Percentiles rank a stretch among this genome's conserved stretches.
phyloP scores from a whole-genome alignment of 1,139 yeast species.

The Kodamaea ohmeri region DNA sequence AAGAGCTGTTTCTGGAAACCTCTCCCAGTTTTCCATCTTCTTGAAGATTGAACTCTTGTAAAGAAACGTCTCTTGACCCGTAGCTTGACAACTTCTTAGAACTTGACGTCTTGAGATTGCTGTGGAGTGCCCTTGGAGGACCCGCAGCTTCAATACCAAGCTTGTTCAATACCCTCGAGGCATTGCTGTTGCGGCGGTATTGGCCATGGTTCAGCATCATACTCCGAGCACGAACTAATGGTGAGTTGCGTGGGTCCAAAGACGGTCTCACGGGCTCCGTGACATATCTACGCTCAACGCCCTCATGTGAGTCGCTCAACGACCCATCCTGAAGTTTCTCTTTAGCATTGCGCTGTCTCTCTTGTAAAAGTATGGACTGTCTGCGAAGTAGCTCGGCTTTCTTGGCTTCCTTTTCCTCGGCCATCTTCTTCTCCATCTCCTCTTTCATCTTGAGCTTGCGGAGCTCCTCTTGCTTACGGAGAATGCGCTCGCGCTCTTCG shows the following conservation, averaged over 20 bases:
- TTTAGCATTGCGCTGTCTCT: slow-evolving; percentile 32
- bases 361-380: slow-evolving; percentile 24
- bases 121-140: slow-evolving; percentile 32
- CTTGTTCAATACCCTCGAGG: slow-evolving; percentile 37
- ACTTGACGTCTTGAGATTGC: slow-evolving; percentile 42
- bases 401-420: slow-evolving; percentile 10
- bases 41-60: slow-evolving; percentile 7
- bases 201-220: slow-evolving; percentile 27
- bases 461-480: slow-evolving; percentile 19
- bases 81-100: slow-evolving; percentile 43
- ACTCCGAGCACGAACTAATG: slow-evolving; percentile 40
- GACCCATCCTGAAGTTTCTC: slow-evolving; percentile 30
- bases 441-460: slow-evolving; percentile 17
- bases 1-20: slow-evolving; percentile 8
- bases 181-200: slow-evolving; percentile 19
- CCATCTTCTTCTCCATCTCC: slow-evolving; percentile 11
- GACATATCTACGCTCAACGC: slow-evolving; percentile 12
- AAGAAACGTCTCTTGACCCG: slow-evolving; percentile 8
- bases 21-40: slow-evolving; percentile 2
- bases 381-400: slow-evolving; percentile 19
- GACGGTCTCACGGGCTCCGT: slow-evolving; percentile 26
- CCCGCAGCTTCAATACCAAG: slow-evolving; percentile 36
- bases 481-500: slow-evolving; percentile 28
- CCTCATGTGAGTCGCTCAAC: slow-evolving; percentile 24
- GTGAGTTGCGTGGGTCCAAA: slow-evolving; percentile 38